Evolutionary conservation across 768 basidiomycete genomes (phyloP), one percentile per base, ranked within the genome.

Genomic region (Infundibulicybe gibba): DNA sequence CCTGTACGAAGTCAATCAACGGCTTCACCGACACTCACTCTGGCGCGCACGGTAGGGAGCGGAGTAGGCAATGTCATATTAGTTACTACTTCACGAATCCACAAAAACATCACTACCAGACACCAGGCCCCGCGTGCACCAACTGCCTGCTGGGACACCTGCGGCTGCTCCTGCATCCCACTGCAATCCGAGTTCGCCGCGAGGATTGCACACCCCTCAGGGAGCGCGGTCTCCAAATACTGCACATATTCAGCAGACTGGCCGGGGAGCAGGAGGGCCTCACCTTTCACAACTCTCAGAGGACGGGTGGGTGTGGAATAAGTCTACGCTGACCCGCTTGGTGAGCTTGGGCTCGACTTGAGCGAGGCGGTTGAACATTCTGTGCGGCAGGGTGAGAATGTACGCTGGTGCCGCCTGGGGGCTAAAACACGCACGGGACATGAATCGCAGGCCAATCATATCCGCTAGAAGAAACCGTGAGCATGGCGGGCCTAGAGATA

Each of bases 351-450:
- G 63, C 61, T 92, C 87, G 3, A 81, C 54, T 42, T 72, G 64
- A 0, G 71, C 79, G 49, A 97, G 70, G 6, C 88, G 79, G 41
- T 64, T 61, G 66, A 90, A 93, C 73, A 94, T 77, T 52, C 87
- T 90, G 41, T 16, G 15, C 15, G 30, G 5, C 16, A 41, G 41
- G 25, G 45, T 48, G 6, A 14, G 35, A 21, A 41, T 14, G 30
- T 40, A 93, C 91, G 76, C 73, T 11, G 87, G 81, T 3, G 90
- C 79, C 16, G 84, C 87, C 14, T 63, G 68, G 0, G 94, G 94
- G 58, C 97, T 79, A 61, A 81, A 97, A 65, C 94, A 98, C 0
- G 93, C 94, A 54, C 74, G 77, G 42, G 90, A 76, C 69, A 87
- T 86, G 20, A 97, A 71, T 5, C 76, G 75, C 40, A 97, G 63